Evolutionary conservation across 805 yeast species (phyloP).

Genomic region (Candida railenensis): DNA sequence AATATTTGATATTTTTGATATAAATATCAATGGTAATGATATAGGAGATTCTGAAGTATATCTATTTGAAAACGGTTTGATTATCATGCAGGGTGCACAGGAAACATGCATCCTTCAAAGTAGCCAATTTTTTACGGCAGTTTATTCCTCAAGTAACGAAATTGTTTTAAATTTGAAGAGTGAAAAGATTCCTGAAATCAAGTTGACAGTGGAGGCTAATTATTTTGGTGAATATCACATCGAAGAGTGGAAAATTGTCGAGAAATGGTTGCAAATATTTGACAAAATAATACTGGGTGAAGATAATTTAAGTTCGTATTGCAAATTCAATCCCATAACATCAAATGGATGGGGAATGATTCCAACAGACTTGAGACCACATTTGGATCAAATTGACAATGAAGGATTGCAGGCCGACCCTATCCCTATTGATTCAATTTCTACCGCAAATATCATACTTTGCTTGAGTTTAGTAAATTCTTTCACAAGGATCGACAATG

Average conservation of each 20-base stretch:
- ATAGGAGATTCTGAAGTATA: neutral
- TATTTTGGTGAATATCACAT: neutral
- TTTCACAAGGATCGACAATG: conserved; percentile 19
- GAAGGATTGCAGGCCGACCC: neutral
- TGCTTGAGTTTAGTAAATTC: conserved; percentile 33
- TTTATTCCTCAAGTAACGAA: neutral
- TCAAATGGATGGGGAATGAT: conserved; percentile 1
- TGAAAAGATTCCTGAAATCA: neutral
- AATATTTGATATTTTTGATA: conserved; percentile 1
- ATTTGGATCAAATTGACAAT: neutral
- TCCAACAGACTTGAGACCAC: neutral
- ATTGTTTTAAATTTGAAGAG: neutral
- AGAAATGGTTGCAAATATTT: neutral
- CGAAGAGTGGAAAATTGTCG: neutral
- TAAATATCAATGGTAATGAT: neutral
- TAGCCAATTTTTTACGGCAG: neutral
- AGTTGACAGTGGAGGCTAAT: neutral
- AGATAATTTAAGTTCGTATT: neutral
- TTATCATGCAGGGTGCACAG: neutral
- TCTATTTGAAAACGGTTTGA: neutral
- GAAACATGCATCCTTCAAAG: neutral
- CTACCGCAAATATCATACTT: neutral
- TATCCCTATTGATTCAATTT: neutral
- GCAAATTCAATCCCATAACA: neutral
- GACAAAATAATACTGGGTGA: neutral